A percentile compares a stretch with the other conserved stretches of the same genome.
Conservation (phyloP, 2,329 filamentous ascomycete species). For the Pseudogymnoascus sp. region DNA sequence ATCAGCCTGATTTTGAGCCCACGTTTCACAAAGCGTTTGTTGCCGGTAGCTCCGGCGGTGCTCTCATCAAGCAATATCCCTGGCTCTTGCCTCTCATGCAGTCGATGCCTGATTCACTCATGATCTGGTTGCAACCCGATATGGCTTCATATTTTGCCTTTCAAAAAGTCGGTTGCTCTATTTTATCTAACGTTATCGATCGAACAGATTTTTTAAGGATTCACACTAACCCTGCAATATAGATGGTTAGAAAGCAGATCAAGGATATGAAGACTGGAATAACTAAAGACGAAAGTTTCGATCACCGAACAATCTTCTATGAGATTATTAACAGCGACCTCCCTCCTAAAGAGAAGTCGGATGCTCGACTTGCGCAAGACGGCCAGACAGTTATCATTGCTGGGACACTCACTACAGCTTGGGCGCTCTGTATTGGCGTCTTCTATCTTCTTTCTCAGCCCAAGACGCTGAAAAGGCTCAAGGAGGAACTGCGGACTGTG, state of each 20-base stretch:
- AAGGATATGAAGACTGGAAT: constrained; percentile 10
- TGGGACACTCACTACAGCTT: constrained; percentile 32
- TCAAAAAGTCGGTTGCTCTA: constrained; percentile 12
- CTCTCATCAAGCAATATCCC: constrained; percentile 19
- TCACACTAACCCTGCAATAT: not conserved
- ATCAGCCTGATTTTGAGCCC: constrained; percentile 19
- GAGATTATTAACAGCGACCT: constrained; percentile 25
- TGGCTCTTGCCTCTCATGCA: constrained; percentile 14
- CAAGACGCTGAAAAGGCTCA: constrained; percentile 24
- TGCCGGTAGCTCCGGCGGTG: constrained; percentile 11
- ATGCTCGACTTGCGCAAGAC: constrained; percentile 28
- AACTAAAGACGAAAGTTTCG: constrained; percentile 10
- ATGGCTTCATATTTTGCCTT: constrained; percentile 15
- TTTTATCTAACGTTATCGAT: not conserved
- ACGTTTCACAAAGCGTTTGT: constrained; percentile 17
- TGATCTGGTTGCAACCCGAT: constrained; percentile 12
- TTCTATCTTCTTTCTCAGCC: constrained; percentile 32
- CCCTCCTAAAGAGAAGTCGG: constrained; percentile 28
- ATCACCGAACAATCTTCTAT: constrained; percentile 23
- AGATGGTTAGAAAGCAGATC: constrained; percentile 12
- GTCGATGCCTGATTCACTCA: constrained; percentile 12
- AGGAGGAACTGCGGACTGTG: constrained; percentile 27
- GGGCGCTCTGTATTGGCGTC: constrained; percentile 28
- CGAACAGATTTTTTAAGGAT: not conserved
- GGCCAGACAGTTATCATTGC: constrained; percentile 24